Evolutionary conservation across 352 stramenopile genomes (phyloP).

Genomic region (Phytophthora palmivora): DNA sequence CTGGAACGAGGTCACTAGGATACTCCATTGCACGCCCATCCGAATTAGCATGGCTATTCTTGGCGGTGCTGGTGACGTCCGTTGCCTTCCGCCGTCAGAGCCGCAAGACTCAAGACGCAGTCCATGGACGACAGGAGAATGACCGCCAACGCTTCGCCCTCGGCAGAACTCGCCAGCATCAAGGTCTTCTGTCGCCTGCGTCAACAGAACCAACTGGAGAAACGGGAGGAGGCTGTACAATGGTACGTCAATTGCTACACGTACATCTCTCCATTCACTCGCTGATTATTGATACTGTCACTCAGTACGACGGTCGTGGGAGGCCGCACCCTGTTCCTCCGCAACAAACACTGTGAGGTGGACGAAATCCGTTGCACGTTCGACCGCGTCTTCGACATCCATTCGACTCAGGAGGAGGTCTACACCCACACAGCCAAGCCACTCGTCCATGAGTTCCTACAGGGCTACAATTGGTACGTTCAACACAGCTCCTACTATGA

Average conservation of each 20-base stretch:
- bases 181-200: slow-evolving; percentile 82
- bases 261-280: too few species aligned
- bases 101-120: slow-evolving; percentile 8
- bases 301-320: slow-evolving; percentile 64
- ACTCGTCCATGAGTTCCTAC: slow-evolving; percentile 68
- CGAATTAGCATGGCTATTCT: too few species aligned
- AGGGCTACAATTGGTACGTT: slow-evolving; percentile 79
- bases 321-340: slow-evolving; percentile 62
- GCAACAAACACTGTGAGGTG: slow-evolving; percentile 73
- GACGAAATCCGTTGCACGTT: slow-evolving; percentile 82
- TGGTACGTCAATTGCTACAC: slow-evolving; percentile 41
- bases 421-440: slow-evolving; percentile 75
- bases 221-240: slow-evolving; percentile 60
- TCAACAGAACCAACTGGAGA: slow-evolving; percentile 80
- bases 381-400: slow-evolving; percentile 68
- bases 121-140: slow-evolving; percentile 41
- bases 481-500: background rate
- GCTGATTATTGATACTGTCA: too few species aligned
- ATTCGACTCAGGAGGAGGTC: slow-evolving; percentile 71
- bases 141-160: slow-evolving; percentile 19
- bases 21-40: too few species aligned
- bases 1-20: too few species aligned
- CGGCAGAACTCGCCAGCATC: slow-evolving; percentile 49
- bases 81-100: background rate
- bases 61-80: background rate